Conservation (phyloP, 2,329 filamentous ascomycete species). For the Delphinella strobiligena region DNA sequence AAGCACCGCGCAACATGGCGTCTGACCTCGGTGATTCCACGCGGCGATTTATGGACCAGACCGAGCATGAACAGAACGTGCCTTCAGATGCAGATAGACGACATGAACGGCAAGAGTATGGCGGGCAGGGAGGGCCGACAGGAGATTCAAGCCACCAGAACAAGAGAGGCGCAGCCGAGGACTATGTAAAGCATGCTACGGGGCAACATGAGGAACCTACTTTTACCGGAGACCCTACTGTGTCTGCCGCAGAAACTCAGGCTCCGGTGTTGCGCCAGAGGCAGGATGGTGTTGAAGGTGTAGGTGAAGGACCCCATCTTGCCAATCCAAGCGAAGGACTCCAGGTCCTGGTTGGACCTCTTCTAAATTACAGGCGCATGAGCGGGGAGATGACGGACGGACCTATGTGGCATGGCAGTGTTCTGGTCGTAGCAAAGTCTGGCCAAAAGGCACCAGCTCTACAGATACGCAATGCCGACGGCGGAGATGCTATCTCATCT, state of each 20-base stretch:
- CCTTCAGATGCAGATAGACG: constrained; percentile 1
- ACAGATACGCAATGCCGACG: constrained; percentile 41
- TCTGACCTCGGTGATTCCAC: background rate
- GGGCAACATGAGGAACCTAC: constrained; percentile 5
- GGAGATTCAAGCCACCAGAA: background rate
- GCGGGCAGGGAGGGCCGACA: background rate
- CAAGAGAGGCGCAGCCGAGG: background rate
- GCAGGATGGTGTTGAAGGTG: constrained; percentile 18
- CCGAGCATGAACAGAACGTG: constrained; percentile 7
- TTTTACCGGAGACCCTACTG: constrained; percentile 4
- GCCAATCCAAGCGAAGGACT: constrained; percentile 26
- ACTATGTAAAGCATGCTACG: constrained; percentile 2
- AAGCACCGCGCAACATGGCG: no score
- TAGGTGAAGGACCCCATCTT: constrained; percentile 32
- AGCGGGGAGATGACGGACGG: constrained; percentile 36
- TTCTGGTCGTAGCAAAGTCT: constrained; percentile 68
- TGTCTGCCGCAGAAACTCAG: background rate
- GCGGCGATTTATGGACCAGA: constrained; percentile 6
- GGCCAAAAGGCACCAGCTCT: constrained; percentile 53
- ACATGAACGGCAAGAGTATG: background rate
- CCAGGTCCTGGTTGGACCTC: constrained; percentile 58
- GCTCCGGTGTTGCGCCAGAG: constrained; percentile 3
- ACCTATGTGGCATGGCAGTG: constrained; percentile 67
- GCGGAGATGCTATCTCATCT: constrained; percentile 20
- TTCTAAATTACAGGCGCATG: constrained; percentile 70